phyloP scores from a whole-genome alignment of 371 early-diverging fungal species.

The Haplosporangium sp. region DNA sequence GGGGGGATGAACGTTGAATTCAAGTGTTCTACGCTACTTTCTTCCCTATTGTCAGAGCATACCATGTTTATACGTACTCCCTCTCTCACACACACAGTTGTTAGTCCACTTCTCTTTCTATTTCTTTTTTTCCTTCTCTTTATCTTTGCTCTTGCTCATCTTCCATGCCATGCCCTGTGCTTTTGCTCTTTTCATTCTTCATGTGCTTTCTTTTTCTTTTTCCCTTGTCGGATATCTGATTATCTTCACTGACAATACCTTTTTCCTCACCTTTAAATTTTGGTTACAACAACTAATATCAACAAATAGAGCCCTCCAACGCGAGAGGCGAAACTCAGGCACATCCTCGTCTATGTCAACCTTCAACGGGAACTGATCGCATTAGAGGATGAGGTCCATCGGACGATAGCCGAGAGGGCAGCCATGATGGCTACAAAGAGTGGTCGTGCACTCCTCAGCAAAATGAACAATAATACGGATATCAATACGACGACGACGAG shows the following conservation, averaged over 20 bases:
- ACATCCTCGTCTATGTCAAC: slow-evolving; percentile 45
- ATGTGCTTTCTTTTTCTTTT: neutral
- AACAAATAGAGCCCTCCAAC: slow-evolving; percentile 40
- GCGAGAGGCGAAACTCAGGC: slow-evolving; percentile 43
- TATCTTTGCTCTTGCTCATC: neutral
- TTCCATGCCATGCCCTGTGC: too few species aligned
- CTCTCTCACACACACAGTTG: too few species aligned
- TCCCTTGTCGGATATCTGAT: too few species aligned
- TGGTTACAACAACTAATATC: neutral
- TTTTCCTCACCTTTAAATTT: neutral
- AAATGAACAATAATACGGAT: too few species aligned
- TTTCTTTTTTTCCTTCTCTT: slow-evolving; percentile 3
- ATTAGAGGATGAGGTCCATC: slow-evolving; percentile 14
- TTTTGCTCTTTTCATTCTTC: too few species aligned
- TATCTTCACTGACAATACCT: too few species aligned
- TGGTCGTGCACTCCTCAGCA: neutral
- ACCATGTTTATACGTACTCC: too few species aligned
- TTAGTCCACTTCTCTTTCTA: neutral
- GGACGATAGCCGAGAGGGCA: slow-evolving; percentile 1
- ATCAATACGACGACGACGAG: too few species aligned
- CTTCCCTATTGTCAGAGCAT: too few species aligned
- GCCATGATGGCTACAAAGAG: slow-evolving; percentile 5
- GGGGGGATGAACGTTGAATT: too few species aligned
- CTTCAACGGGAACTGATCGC: slow-evolving; percentile 40
- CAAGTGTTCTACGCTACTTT: too few species aligned